Evolutionary conservation across 2,329 filamentous ascomycete species (phyloP), one percentile per base, ranked within the genome.

Genomic region (Talaromyces sp.): DNA sequence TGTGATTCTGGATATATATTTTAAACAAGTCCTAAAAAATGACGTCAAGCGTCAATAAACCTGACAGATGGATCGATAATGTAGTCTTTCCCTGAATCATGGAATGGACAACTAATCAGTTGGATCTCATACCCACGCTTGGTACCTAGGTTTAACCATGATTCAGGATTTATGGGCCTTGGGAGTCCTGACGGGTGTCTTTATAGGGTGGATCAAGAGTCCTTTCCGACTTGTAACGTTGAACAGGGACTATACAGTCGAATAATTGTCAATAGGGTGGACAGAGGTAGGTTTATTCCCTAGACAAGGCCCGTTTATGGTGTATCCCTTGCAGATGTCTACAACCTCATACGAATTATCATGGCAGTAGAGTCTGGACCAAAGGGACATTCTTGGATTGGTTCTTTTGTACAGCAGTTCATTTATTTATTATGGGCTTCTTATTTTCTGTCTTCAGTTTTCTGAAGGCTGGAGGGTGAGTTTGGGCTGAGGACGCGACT

Each of bases 81-180:
- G n/a, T 3, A 3, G n/a, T 14, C 56, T 58, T n/a, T 11, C 56
- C 56, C 56, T 48, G 12, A 25, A 46, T 37, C 42, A 25, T 21
- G 57, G 57, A 59, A 59, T 59, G 57, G 57, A 59, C n/a, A n/a
- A n/a, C n/a, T 39, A 48, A 37, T 39, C 57, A 12, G 35, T 40
- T 40, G 1, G 7, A 6, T 3, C 28, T 28, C 18, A 40, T 40
- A 39, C 16, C 37, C 28, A 28, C n/a, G n/a, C n/a, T n/a, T n/a
- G n/a, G n/a, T n/a, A n/a, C n/a, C 3, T 39, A 39, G 37, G 37
- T 12, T 16, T 3, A 39, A n/a, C n/a, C 12, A 39, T 39, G 28
- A n/a, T n/a, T 28, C 6, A 6, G 28, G 6, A 28, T 28, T 28
- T 28, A n/a, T n/a, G n/a, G n/a, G n/a, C 28, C 6, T 28, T 14